Evolutionary conservation across 2,329 filamentous ascomycete genomes (phyloP), one percentile per base, ranked within the genome.

Genomic region (Rachicladosporium sp.): DNA sequence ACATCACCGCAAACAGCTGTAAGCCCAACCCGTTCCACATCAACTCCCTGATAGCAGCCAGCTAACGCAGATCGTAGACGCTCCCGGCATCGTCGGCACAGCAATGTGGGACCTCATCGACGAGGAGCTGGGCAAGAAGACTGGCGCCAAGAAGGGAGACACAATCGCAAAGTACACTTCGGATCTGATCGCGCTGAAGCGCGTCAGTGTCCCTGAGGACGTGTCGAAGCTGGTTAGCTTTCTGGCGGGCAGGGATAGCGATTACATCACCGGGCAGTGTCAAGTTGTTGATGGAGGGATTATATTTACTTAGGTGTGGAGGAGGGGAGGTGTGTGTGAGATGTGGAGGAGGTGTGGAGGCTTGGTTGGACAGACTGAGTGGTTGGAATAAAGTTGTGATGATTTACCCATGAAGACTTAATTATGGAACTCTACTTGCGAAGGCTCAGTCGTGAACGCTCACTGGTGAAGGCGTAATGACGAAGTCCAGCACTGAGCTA

Each of bases 81-180:
- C 23, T 27, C 23, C 23, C 5, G 23, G 23, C 8, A 77, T 81
- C 35, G 73, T 80, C 0, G 74, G 70, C 0, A 81, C 76, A 0
- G 63, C 66, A 0, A 82, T 82, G 77, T 82, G 78, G 78, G 77
- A 81, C 34, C 52, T 74, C 2, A 80, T 82, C 39, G 79, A 82
- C 44, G 70, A 73, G 45, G 70, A 70, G 42, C 45, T 80, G 27
- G 73, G 68, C 1, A 65, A 71, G 52, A 65, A 66, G 41, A 63
- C 58, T 1, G 75, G 71, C 0, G 59, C 62, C 0, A 58, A 65
- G 49, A 71, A 59, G 37, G 59, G 59, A 6, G 58, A 58, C 11
- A 59, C 54, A 10, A 71, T 78, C 40, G 68, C 69, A 53, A 72
- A 73, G 50, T 73, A 71, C 44, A 67, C 60, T 0, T 49, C 63